Evolutionary conservation across 106 monocot species (phyloP), one percentile per base, ranked within the genome.

Genomic region (Narthecium ossifragum): DNA sequence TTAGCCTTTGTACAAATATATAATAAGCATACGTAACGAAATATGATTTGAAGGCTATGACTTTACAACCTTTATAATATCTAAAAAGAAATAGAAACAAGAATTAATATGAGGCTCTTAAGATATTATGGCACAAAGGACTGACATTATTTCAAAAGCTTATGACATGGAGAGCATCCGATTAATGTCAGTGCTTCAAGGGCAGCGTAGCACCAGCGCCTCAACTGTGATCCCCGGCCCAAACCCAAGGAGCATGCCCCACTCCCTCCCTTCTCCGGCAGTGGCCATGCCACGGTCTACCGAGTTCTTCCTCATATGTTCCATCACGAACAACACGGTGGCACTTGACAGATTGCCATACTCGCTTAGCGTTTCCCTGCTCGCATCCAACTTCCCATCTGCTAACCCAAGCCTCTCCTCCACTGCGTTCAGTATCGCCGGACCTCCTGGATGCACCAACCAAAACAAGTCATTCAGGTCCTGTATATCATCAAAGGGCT

Each of bases 331-430:
- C 43, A 43, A 18, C 27, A 60, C 43, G 0, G 26, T 23, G 4
- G 40, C 40, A 25, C 60, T 60, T 17, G 43, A 60, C 60, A 60
- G 40, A 17, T 60, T 60, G 17, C 60, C 60, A 40, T 45, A 60
- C 1, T 60, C 28, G 17, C 28, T 41, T 6, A 60, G 40, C 43
- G 43, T 41, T 15, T 60, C 40, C 11, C 60, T 60, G 15, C 41
- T 45, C 1, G 60, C 60, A 27, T 14, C 15, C 11, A 60, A 10
- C 60, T 45, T 43, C 60, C 40, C 60, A 24, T 41, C 22, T 15
- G 26, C 29, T 17, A 60, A 17, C 29, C 40, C 40, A 39, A 60
- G 15, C 28, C 6, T 17, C 43, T 39, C 37, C 43, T 60, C 60
- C 1, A 41, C 20, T 7, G 11, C 40, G 28, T 60, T 41, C 5